Percentiles rank a stretch among this genome's conserved stretches.
Conservation (phyloP, 805 yeast genomes). For the Saturnispora silvae region DNA sequence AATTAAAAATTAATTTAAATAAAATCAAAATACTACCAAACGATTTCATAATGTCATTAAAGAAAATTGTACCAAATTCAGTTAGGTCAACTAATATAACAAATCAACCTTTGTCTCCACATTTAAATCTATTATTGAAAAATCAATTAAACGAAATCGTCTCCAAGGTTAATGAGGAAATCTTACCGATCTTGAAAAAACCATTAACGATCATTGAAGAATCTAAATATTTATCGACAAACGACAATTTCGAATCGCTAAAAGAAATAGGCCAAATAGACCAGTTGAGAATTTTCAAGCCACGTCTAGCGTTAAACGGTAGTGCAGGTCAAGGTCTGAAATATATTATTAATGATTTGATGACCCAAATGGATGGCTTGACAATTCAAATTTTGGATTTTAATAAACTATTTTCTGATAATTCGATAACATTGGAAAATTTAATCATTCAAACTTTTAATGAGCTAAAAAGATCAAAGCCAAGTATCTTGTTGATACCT, state of each 20-base stretch:
- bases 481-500: constrained; percentile 77
- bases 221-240: constrained; percentile 51
- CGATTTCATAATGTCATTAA: constrained; percentile 80
- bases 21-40: constrained; percentile 63
- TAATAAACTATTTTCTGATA: constrained; percentile 64
- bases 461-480: constrained; percentile 85
- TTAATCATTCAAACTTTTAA: constrained; percentile 71
- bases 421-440: constrained; percentile 74
- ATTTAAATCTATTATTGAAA: constrained; percentile 54
- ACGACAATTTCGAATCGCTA: constrained; percentile 53
- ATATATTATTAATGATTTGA: constrained; percentile 70
- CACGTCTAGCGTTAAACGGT: constrained; percentile 70
- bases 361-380: constrained; percentile 78
- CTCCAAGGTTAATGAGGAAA: constrained; percentile 38
- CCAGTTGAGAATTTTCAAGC: constrained; percentile 60
- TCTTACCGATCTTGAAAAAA: constrained; percentile 50
- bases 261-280: constrained; percentile 37
- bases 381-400: constrained; percentile 82
- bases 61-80: constrained; percentile 84
- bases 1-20: constrained; percentile 61
- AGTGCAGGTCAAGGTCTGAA: constrained; percentile 76
- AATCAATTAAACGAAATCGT: constrained; percentile 37
- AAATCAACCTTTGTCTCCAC: constrained; percentile 71
- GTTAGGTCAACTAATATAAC: constrained; percentile 65
- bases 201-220: constrained; percentile 54